These are phyloP conservation scores for Paraurostyla sp. DNA, from an alignment of 73 alveolate species.

Conservation along the genomic window DNA sequence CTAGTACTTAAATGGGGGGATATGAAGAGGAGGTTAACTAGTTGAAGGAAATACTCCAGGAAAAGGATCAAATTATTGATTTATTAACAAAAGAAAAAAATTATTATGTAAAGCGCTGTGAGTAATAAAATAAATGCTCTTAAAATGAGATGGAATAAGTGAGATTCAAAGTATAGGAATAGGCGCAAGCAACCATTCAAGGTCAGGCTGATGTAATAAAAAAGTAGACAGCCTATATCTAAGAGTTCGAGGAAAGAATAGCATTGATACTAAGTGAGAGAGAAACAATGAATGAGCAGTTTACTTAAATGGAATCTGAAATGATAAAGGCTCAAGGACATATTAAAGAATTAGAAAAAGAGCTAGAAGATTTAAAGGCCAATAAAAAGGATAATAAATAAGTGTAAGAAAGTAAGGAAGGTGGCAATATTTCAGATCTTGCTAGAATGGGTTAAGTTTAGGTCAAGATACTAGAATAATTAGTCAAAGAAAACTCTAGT, in stretches of 20 bases:
- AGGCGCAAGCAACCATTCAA: neutral
- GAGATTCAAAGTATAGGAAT: neutral
- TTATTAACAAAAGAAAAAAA: constrained; percentile 1
- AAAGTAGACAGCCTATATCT: neutral
- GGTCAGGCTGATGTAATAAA: neutral
- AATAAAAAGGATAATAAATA: neutral
- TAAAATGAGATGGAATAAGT: neutral
- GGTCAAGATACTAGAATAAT: neutral
- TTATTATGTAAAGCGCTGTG: neutral
- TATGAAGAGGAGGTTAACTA: neutral
- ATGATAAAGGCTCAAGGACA: neutral
- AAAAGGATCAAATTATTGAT: constrained; percentile 14
- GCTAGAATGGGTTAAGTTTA: neutral
- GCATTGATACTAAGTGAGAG: neutral
- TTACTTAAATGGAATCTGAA: neutral
- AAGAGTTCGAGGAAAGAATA: neutral
- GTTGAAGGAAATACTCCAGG: neutral
- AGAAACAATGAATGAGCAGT: neutral
- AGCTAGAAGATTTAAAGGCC: neutral
- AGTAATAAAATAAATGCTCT: neutral
- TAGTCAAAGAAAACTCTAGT: constrained; percentile 7
- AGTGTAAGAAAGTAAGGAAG: too few relatives aligned
- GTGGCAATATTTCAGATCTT: too few relatives aligned
- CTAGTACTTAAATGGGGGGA: neutral
- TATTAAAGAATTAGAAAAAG: neutral